Evolutionary conservation across 139 green algal species (phyloP), one percentile per base, ranked within the genome.

Genomic region (Edaphochlamys debaryana): DNA sequence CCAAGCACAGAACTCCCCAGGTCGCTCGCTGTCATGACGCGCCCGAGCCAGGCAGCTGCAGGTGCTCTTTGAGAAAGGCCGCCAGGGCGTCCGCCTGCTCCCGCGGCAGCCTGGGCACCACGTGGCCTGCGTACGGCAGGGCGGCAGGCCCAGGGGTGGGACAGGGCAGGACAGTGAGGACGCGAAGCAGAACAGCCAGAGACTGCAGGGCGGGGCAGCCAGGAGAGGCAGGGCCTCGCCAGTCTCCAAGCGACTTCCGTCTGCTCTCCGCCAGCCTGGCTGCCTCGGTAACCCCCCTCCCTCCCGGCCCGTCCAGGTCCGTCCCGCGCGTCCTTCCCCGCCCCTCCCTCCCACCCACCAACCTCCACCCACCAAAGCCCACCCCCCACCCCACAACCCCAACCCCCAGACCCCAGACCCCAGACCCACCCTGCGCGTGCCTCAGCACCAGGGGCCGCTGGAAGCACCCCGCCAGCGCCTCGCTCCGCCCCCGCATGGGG

Each of bases 401-500:
- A 30, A 29, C 60, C 29, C 11, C 30, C 60, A 7, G 8, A 38
- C 29, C 30, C 30, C 9, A 30, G 30, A 29, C 30, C 30, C 8
- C 60, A 19, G 30, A 29, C 60, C 29, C 9, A 81, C 74, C 74
- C n/a, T 81, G 74, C 30, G 45, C n/a, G 58, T 81, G 74, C 41
- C 74, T 2, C 58, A 81, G 38, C 30, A 72, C 30, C 60, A 81
- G 60, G 60, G 74, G 60, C n/a, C 30, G 8, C 19, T 27, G 25
- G 42, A 71, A 81, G 3, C 0, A 7, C n/a, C 1, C 58, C 17
- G 36, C 29, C 29, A 81, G 74, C 74, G 62, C 27, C 41, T 81
- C 74, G 42, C 74, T 81, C 40, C 42, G 64, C 0, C 7, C n/a
- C 20, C 40, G 56, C 38, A 81, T 30, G 22, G 60, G 25, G 30